These are phyloP conservation scores for Borovskyia barvae DNA, from an alignment of 208 protist species.

Conservation along the genomic window DNA sequence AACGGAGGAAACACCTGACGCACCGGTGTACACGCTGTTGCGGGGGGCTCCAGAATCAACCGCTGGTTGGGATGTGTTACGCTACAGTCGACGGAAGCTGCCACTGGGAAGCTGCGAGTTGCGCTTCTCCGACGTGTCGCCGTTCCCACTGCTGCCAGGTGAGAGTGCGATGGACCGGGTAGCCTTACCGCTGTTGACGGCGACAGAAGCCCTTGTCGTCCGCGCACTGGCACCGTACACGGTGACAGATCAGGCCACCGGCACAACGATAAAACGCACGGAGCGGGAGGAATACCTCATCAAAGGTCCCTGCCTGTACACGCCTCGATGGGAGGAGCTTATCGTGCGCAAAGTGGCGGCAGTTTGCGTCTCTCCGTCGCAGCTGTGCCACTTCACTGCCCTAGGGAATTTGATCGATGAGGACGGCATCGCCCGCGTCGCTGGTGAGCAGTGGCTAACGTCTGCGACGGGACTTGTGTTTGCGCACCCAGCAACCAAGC, in stretches of 20 bases:
- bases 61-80: conserved; percentile 7
- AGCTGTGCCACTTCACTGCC: conserved; percentile 34
- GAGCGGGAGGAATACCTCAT: conserved; percentile 35
- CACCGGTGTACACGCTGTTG: conserved; percentile 2
- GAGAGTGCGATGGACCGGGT: conserved; percentile 24
- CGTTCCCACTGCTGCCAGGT: conserved; percentile 92
- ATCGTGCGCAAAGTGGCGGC: conserved; percentile 11
- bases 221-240: conserved; percentile 16
- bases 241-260: background rate
- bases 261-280: background rate
- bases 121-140: conserved; percentile 58
- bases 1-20: conserved; percentile 1
- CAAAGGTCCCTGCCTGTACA: conserved; percentile 36
- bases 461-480: conserved; percentile 82
- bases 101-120: conserved; percentile 78
- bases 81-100: conserved; percentile 10
- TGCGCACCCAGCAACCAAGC: conserved; percentile 21
- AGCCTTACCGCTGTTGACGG: conserved; percentile 58
- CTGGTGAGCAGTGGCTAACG: conserved; percentile 90
- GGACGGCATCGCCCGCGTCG: conserved; percentile 41
- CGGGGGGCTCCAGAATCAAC: background rate
- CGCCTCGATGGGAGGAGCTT: conserved; percentile 28
- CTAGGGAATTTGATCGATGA: conserved; percentile 25
- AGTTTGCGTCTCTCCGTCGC: conserved; percentile 2
- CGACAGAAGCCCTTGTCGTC: conserved; percentile 50